Percentiles rank a stretch among this genome's conserved stretches.
phyloP scores from a whole-genome alignment of 176 grass and related monocot species.

The Puccinellia tenuiflora region DNA sequence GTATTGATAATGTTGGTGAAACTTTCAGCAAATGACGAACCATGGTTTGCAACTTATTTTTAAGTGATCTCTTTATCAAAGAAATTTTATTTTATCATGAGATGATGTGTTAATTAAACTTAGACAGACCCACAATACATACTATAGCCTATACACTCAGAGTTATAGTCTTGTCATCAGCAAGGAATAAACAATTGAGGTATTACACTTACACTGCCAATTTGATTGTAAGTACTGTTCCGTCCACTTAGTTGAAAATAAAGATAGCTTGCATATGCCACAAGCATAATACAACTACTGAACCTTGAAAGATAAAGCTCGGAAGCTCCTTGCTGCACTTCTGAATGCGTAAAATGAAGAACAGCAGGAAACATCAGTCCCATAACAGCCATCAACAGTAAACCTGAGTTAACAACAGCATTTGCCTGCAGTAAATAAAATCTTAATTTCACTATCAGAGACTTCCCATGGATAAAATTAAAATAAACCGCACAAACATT shows the following conservation, averaged over 20 bases:
- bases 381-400: conserved; percentile 83
- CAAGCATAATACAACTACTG: conserved; percentile 78
- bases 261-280: conserved; percentile 74
- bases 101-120: not conserved
- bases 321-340: conserved; percentile 44
- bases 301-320: conserved; percentile 68
- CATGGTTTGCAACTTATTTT: not conserved
- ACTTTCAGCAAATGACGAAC: not conserved
- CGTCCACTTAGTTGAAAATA: conserved; percentile 67
- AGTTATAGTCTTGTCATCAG: not conserved
- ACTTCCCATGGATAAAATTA: not conserved
- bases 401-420: conserved; percentile 61
- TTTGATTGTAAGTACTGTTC: conserved; percentile 43
- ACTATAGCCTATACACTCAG: not conserved
- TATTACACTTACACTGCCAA: conserved; percentile 48
- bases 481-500: conserved; percentile 5
- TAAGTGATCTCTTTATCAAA: not conserved
- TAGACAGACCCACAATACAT: not conserved
- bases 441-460: not conserved
- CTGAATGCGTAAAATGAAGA: conserved; percentile 73
- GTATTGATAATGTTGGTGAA: not conserved
- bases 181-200: not conserved
- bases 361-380: conserved; percentile 73
- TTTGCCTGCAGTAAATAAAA: conserved; percentile 40
- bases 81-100: not conserved